Evolutionary conservation across 257 asterid genomes (phyloP).

Genomic region (Solanum phureja): DNA sequence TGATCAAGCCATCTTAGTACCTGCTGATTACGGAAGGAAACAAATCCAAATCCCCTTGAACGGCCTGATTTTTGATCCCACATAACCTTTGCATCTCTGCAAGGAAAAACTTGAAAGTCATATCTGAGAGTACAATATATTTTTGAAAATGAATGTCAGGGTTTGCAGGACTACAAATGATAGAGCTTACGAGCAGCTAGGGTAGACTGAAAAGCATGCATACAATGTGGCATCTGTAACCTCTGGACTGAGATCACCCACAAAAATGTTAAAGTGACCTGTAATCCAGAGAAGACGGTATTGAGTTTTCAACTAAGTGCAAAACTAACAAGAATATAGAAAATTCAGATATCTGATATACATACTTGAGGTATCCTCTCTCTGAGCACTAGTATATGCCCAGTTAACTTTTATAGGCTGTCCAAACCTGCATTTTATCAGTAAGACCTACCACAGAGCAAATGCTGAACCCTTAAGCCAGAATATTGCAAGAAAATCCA

Average conservation of each 20-base stretch:
- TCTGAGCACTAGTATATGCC: slow-evolving; percentile 81
- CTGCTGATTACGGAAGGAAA: slow-evolving; percentile 81
- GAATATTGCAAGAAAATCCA: background rate
- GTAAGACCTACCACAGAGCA: background rate
- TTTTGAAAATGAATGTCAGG: background rate
- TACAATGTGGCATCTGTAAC: slow-evolving; percentile 72
- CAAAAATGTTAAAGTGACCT: slow-evolving; percentile 80
- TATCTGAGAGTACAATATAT: background rate
- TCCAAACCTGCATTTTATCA: slow-evolving; percentile 50
- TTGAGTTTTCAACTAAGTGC: background rate
- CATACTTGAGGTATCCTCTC: slow-evolving; percentile 80
- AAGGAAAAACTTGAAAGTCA: slow-evolving; percentile 5
- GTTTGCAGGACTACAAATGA: background rate
- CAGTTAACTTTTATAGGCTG: slow-evolving; percentile 86
- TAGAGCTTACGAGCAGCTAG: slow-evolving; percentile 61
- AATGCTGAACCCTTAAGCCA: background rate
- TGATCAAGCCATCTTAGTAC: slow-evolving; percentile 8
- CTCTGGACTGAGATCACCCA: slow-evolving; percentile 91
- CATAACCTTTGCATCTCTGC: slow-evolving; percentile 89
- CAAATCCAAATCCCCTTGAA: slow-evolving; percentile 90
- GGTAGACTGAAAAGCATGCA: slow-evolving; percentile 63
- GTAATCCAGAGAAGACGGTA: slow-evolving; percentile 5
- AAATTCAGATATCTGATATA: background rate
- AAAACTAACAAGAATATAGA: background rate
- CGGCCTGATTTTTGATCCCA: slow-evolving; percentile 97